Conservation (phyloP, 352 stramenopile species). For the Salisapilia sapeloensis region DNA sequence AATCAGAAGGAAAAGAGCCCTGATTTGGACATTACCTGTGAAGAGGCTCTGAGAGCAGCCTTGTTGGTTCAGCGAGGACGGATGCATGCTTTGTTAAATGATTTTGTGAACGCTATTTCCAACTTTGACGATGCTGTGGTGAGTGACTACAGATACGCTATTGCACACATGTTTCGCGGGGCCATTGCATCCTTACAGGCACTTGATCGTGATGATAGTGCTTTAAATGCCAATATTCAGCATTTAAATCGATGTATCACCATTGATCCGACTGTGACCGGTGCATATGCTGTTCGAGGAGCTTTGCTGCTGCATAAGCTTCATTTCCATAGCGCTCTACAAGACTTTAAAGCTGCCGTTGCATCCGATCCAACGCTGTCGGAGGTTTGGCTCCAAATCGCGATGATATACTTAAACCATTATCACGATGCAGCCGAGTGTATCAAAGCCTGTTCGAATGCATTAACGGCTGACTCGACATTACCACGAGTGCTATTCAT, state of each 20-base stretch:
- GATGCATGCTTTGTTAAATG: constrained; percentile 35
- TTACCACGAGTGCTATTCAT: constrained; percentile 45
- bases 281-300: constrained; percentile 52
- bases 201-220: constrained; percentile 7
- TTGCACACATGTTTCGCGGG: constrained; percentile 62
- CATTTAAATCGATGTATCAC: constrained; percentile 47
- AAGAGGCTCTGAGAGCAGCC: constrained; percentile 28
- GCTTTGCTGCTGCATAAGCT: constrained; percentile 49
- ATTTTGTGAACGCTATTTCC: constrained; percentile 18
- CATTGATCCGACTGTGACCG: constrained; percentile 53
- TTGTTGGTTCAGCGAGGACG: constrained; percentile 47
- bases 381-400: constrained; percentile 67
- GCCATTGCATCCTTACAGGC: constrained; percentile 31
- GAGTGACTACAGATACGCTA: constrained; percentile 64
- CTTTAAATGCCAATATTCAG: constrained; percentile 20
- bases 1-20: constrained; percentile 1
- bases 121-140: constrained; percentile 63
- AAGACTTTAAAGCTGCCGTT: constrained; percentile 68
- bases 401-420: constrained; percentile 61
- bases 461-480: constrained; percentile 40
- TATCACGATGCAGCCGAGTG: constrained; percentile 60
- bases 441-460: constrained; percentile 40
- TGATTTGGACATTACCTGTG: constrained; percentile 7
- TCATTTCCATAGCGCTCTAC: constrained; percentile 53
- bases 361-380: constrained; percentile 53